Evolutionary conservation across 2,329 filamentous ascomycete genomes (phyloP).

Genomic region (Colletotrichum melonis): DNA sequence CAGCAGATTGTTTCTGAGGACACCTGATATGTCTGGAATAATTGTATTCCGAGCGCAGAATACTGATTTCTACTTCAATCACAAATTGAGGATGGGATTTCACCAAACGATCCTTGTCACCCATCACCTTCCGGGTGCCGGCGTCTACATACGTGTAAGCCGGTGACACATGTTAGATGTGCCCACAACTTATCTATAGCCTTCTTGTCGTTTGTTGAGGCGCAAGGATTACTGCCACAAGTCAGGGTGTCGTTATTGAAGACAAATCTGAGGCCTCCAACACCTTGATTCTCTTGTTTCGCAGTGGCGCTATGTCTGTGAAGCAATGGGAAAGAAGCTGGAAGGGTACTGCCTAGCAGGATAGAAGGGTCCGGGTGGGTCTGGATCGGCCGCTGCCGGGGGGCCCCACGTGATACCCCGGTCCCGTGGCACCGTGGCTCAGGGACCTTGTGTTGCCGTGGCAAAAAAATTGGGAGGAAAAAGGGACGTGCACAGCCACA

Average conservation of each 20-base stretch:
- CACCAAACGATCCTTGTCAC: background rate
- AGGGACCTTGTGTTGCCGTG: constrained; percentile 29
- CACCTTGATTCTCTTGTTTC: background rate
- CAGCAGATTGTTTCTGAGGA: background rate
- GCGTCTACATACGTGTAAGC: background rate
- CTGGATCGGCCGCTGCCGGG: constrained; percentile 1
- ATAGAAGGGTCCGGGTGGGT: background rate
- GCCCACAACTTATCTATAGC: background rate
- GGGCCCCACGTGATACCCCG: constrained; percentile 15
- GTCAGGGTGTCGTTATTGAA: background rate
- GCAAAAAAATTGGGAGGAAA: constrained; percentile 21
- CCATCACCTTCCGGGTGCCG: background rate
- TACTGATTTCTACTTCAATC: background rate
- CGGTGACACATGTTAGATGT: background rate
- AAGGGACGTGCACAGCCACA: constrained; percentile 42
- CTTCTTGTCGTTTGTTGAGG: background rate
- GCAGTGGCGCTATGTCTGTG: background rate
- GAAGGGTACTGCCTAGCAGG: background rate
- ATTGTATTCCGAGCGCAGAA: too few species aligned
- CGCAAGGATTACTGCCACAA: background rate
- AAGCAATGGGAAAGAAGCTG: background rate
- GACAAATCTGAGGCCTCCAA: background rate
- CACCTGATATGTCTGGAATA: background rate
- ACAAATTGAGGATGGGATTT: background rate
- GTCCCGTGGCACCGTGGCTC: constrained; percentile 15